Conservation (phyloP, 2,329 filamentous ascomycete species). For the Piedraia hortae region DNA sequence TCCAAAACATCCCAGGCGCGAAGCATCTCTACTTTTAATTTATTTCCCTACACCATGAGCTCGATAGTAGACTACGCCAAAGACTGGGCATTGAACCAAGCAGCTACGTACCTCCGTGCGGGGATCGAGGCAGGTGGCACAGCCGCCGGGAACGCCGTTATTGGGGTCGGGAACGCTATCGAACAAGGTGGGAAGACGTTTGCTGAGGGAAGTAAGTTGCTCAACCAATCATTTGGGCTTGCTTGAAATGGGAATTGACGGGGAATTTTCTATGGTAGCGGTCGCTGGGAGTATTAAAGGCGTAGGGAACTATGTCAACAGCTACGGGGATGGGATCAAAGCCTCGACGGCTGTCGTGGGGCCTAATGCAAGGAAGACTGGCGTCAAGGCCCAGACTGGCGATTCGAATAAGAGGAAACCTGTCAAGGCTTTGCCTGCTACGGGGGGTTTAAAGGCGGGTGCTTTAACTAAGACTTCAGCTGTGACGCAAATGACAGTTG, state of each 20-base stretch:
- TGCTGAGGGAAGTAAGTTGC: conserved; percentile 10
- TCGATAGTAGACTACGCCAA: conserved; percentile 5
- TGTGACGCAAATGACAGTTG: conserved; percentile 1
- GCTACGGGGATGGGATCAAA: conserved; percentile 11
- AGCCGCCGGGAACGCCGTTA: conserved; percentile 14
- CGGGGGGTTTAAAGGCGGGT: conserved; percentile 1
- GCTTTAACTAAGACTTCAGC: no score
- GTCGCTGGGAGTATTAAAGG: conserved; percentile 12
- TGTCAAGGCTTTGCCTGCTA: not conserved
- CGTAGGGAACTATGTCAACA: conserved; percentile 12
- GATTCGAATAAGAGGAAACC: no score
- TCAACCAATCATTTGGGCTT: no score
- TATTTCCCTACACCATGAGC: conserved; percentile 6
- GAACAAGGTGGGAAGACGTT: conserved; percentile 11
- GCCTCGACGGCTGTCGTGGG: conserved; percentile 11
- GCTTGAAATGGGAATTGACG: not conserved
- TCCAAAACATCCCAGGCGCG: no score
- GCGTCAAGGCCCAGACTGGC: no score
- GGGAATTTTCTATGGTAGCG: conserved; percentile 6
- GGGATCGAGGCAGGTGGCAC: conserved; percentile 13
- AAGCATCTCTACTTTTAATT: no score
- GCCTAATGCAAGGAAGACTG: no score
- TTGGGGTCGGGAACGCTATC: conserved; percentile 11
- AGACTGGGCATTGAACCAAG: conserved; percentile 10
- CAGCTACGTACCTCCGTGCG: conserved; percentile 9